Evolutionary conservation across 163 green algal species (phyloP).

Genomic region (Scenedesmus sp.): DNA sequence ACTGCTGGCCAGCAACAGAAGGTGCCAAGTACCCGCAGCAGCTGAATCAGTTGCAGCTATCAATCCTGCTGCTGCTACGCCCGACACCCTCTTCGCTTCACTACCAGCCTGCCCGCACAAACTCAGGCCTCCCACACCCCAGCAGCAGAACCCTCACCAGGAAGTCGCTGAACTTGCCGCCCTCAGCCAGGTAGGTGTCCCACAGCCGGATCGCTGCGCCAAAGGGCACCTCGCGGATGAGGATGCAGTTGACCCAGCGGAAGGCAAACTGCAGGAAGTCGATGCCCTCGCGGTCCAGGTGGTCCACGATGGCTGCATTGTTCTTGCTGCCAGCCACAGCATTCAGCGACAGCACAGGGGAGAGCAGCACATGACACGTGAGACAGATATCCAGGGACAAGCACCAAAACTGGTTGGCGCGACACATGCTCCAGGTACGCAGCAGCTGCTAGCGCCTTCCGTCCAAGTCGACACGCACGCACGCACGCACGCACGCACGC

Average conservation of each 20-base stretch:
- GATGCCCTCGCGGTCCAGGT: conserved; percentile 90
- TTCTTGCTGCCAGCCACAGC: conserved; percentile 66
- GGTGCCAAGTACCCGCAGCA: no score
- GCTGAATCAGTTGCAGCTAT: no score
- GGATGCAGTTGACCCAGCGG: conserved; percentile 98
- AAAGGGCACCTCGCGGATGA: conserved; percentile 94
- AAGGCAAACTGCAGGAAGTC: conserved; percentile 99
- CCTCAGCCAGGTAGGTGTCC: conserved; percentile 98
- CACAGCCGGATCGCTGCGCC: conserved; percentile 83
- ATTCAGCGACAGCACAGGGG: not conserved
- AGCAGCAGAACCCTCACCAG: conserved; percentile 62
- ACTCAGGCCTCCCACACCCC: not conserved
- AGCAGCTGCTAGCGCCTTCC: no score
- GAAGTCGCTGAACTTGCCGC: conserved; percentile 90
- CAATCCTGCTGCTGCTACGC: not conserved
- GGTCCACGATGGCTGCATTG: conserved; percentile 75
- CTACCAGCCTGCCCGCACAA: not conserved
- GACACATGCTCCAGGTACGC: no score
- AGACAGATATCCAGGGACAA: not conserved
- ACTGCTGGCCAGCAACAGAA: no score
- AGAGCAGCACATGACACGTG: not conserved
- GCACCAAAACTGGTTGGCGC: no score
- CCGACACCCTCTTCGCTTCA: not conserved
- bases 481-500: no score
- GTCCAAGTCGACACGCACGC: no score